These are phyloP conservation scores for Talaromyces atroroseus DNA, from an alignment of 2,329 filamentous ascomycete genomes.

Conservation along the genomic window DNA sequence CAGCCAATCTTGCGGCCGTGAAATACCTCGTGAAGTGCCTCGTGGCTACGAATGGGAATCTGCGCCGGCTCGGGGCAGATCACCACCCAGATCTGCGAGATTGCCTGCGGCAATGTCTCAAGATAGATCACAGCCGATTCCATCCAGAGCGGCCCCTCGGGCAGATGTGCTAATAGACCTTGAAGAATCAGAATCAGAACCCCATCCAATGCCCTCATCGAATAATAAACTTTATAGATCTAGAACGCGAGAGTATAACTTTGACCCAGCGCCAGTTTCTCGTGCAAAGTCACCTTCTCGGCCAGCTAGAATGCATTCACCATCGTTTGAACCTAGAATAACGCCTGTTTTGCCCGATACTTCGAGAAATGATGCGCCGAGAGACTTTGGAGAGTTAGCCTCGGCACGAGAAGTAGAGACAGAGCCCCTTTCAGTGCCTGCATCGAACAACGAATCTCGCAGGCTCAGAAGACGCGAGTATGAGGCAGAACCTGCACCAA, in stretches of 20 bases:
- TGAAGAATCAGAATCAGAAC: background rate
- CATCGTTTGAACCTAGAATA: too few species aligned
- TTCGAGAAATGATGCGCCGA: background rate
- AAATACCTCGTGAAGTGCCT: background rate
- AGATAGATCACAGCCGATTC: background rate
- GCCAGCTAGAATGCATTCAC: background rate
- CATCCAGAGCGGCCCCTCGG: too few species aligned
- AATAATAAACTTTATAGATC: background rate
- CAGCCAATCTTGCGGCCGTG: background rate
- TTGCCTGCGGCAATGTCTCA: background rate
- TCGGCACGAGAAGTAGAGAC: background rate
- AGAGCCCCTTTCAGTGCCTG: background rate
- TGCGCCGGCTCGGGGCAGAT: background rate
- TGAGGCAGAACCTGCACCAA: background rate
- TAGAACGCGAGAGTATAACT: background rate
- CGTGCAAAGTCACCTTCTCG: background rate
- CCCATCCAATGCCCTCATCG: background rate
- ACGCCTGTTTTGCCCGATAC: background rate
- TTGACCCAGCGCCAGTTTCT: background rate
- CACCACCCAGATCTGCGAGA: background rate
- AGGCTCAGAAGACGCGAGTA: background rate
- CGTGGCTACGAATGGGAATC: slow-evolving; percentile 6
- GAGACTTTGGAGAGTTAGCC: background rate
- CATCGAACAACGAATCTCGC: background rate
- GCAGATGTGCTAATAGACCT: background rate